Evolutionary conservation across 345 rosid genomes (phyloP).

Genomic region (Rubroshorea leprosula): DNA sequence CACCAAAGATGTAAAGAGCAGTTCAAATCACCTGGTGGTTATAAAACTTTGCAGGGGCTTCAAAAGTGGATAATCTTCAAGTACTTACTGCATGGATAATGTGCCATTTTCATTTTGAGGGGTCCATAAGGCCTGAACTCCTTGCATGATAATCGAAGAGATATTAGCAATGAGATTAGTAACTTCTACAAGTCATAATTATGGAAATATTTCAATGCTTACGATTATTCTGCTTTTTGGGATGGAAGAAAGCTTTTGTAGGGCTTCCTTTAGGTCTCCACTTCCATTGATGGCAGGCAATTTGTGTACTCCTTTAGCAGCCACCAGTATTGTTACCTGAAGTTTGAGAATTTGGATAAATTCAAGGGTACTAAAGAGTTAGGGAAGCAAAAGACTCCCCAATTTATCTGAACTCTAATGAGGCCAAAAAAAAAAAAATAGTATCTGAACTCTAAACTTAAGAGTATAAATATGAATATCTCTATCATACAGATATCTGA

Average conservation of each 20-base stretch:
- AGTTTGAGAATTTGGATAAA: conserved; percentile 8
- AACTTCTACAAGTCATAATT: background rate
- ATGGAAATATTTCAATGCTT: conserved; percentile 13
- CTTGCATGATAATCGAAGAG: conserved; percentile 40
- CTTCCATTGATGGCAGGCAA: conserved; percentile 65
- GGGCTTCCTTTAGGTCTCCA: conserved; percentile 71
- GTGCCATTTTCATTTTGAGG: conserved; percentile 83
- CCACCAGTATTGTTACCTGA: conserved; percentile 85
- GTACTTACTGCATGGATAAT: conserved; percentile 67
- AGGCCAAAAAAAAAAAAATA: background rate
- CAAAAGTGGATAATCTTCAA: conserved; percentile 85
- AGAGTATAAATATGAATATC: too few relatives aligned
- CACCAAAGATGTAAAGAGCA: conserved; percentile 19
- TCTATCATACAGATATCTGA: too few relatives aligned
- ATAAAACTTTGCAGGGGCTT: conserved; percentile 52
- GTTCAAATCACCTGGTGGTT: conserved; percentile 5
- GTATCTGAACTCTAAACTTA: too few relatives aligned
- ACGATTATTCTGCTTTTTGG: conserved; percentile 68
- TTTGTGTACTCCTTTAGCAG: conserved; percentile 83
- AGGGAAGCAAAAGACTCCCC: too few relatives aligned
- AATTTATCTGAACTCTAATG: background rate
- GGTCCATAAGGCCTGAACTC: conserved; percentile 95
- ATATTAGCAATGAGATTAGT: conserved; percentile 12
- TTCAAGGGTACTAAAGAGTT: background rate
- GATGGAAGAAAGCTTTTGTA: conserved; percentile 73